Base-by-base conservation (phyloP, 805 yeast genomes). In the Wickerhamomyces kurtzmanii region DNA sequence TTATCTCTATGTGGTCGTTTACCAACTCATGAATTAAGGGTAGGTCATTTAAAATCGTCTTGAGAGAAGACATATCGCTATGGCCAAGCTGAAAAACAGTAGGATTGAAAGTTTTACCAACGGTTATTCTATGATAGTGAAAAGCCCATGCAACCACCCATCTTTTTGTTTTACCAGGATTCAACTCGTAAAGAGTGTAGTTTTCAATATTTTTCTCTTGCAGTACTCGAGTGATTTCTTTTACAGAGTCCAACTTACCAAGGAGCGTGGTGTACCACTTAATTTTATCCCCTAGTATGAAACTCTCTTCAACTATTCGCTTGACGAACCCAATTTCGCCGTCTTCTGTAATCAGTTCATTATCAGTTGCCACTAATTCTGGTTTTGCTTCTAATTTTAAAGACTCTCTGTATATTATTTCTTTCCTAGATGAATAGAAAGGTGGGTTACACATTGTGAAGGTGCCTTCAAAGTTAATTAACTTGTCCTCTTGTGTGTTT, bases 131-230 rank as follows among this genome's bases (percentile, higher is more conserved):
- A 9, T 22, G 21, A 6, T 27, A 20, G 7, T 19, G 26, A 14
- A 48, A 55, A 4, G 54, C 45, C 67, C 67, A 61, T 17, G 43
- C 59, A 5, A 58, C 30, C 4, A 54, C 39, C 67, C 66, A 60
- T 22, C 67, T 30, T 13, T 42, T 35, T 1, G 66, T 36, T 8
- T 19, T 12, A 17, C 55, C 49, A 24, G 47, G 47, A 11, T 31
- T 33, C 17, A 56, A 49, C 23, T 47, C 50, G 25, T 51, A 47
- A 3, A 57, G 33, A 2, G 49, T 57, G 31, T 40, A 59, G 21
- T 51, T 51, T 20, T 38, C 37, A 26, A 36, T 29, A 4, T 24
- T 29, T 15, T 24, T 16, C 6, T 22, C 15, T 17, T 25, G 29
- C 24, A 34, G 18, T 6, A 22, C 21, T 15, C 28, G 37, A 15